These are phyloP conservation scores for Colletotrichum destructivum DNA, from an alignment of 2,329 filamentous ascomycete genomes.

Conservation along the genomic window DNA sequence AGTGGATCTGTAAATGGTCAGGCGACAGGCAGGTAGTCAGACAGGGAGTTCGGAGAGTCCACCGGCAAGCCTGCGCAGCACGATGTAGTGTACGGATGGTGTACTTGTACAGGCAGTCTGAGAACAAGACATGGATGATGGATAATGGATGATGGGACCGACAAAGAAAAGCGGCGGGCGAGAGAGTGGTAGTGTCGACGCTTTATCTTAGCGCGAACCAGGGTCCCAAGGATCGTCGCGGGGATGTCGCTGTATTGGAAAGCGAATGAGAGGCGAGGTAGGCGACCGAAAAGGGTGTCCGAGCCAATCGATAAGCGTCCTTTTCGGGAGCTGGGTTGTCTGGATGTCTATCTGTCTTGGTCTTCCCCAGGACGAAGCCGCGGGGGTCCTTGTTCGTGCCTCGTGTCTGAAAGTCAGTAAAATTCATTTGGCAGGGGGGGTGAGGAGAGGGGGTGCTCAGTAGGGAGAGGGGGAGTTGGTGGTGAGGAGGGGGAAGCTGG, in stretches of 20 bases:
- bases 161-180: slow-evolving; percentile 3
- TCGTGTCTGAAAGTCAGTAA: background rate
- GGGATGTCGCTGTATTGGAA: slow-evolving; percentile 34
- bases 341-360: background rate
- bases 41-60: background rate
- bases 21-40: slow-evolving; percentile 1
- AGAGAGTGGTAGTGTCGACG: slow-evolving; percentile 8
- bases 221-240: slow-evolving; percentile 39
- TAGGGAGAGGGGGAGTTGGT: background rate
- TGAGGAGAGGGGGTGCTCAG: too few species aligned
- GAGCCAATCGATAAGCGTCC: slow-evolving; percentile 38
- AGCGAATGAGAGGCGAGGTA: slow-evolving; percentile 38
- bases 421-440: background rate
- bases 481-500: background rate
- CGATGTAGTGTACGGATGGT: too few species aligned
- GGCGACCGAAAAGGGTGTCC: slow-evolving; percentile 26
- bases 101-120: too few species aligned
- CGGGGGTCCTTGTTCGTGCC: slow-evolving; percentile 22
- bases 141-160: background rate
- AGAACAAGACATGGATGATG: too few species aligned
- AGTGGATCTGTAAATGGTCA: background rate
- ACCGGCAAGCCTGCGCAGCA: too few species aligned
- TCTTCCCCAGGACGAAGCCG: too few species aligned
- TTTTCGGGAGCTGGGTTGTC: slow-evolving; percentile 6
- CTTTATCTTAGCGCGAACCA: slow-evolving; percentile 40